Evolutionary conservation across 2,329 filamentous ascomycete genomes (phyloP).

Genomic region (Alternaria hordeiaustralica): DNA sequence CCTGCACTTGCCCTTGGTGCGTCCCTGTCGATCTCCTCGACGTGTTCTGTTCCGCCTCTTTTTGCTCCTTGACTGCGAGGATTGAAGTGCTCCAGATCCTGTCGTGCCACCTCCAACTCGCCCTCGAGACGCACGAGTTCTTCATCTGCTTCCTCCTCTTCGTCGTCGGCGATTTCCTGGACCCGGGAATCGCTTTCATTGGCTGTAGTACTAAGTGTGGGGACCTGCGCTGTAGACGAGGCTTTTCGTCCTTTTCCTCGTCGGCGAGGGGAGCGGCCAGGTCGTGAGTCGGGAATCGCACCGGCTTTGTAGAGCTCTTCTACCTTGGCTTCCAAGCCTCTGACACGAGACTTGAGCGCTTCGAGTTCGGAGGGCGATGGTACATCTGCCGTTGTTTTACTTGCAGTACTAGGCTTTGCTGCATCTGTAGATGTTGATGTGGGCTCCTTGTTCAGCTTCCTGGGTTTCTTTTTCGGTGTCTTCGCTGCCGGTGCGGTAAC

Average conservation of each 20-base stretch:
- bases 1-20: not conserved
- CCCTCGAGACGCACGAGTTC: constrained; percentile 41
- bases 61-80: constrained; percentile 15
- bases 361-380: constrained; percentile 38
- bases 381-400: constrained; percentile 1
- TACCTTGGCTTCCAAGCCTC: constrained; percentile 46
- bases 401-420: not conserved
- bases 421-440: constrained; percentile 5
- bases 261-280: constrained; percentile 38
- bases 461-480: constrained; percentile 26
- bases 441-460: constrained; percentile 45
- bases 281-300: constrained; percentile 10
- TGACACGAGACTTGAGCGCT: constrained; percentile 44
- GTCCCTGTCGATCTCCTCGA: constrained; percentile 41
- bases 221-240: constrained; percentile 28
- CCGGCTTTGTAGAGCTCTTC: constrained; percentile 41
- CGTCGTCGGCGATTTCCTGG: constrained; percentile 20
- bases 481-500: not conserved
- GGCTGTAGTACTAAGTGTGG: constrained; percentile 20
- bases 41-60: constrained; percentile 22
- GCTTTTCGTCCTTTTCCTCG: constrained; percentile 41
- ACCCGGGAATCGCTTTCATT: constrained; percentile 16
- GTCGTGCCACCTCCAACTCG: constrained; percentile 42
- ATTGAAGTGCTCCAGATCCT: constrained; percentile 36
- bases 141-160: constrained; percentile 40